Conservation (phyloP, 2,329 filamentous ascomycete species). For the Microdochium bolleyi region DNA sequence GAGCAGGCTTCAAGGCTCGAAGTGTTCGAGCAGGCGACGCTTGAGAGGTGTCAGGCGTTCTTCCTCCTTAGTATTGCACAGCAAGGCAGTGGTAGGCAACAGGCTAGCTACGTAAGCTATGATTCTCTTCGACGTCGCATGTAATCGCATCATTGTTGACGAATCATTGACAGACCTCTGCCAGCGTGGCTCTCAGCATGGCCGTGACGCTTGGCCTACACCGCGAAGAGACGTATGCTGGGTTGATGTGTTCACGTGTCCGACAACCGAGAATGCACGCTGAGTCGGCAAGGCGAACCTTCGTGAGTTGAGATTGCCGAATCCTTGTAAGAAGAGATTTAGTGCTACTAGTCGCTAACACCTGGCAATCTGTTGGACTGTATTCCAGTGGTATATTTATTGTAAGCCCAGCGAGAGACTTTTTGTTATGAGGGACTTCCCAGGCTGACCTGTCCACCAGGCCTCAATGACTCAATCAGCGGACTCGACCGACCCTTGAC, state of each 20-base stretch:
- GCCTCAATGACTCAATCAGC: not conserved
- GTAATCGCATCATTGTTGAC: conserved; percentile 4
- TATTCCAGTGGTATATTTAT: not conserved
- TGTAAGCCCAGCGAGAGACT: not conserved
- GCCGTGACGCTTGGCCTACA: conserved; percentile 46
- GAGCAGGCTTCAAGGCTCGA: not conserved
- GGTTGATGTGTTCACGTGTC: not conserved
- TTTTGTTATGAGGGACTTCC: not conserved
- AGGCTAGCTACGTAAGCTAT: conserved; percentile 42
- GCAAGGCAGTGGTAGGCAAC: conserved; percentile 45
- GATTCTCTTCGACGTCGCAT: not conserved
- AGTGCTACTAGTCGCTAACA: not conserved
- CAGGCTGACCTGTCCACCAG: not conserved
- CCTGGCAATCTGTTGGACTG: too few species aligned
- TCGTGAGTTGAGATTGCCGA: conserved; percentile 27
- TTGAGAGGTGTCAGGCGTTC: conserved; percentile 50
- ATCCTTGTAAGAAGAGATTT: not conserved
- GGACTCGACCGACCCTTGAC: not conserved
- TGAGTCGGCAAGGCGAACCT: conserved; percentile 48
- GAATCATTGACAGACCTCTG: conserved; percentile 36
- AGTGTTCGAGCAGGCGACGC: conserved; percentile 37
- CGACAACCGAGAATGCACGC: conserved; percentile 34
- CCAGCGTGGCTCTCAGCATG: conserved; percentile 49
- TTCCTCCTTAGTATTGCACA: conserved; percentile 52
- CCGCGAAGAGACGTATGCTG: conserved; percentile 43